Evolutionary conservation across 1,139 yeast genomes (phyloP), one percentile per base, ranked within the genome.

Genomic region (Candida tunisiensis): DNA sequence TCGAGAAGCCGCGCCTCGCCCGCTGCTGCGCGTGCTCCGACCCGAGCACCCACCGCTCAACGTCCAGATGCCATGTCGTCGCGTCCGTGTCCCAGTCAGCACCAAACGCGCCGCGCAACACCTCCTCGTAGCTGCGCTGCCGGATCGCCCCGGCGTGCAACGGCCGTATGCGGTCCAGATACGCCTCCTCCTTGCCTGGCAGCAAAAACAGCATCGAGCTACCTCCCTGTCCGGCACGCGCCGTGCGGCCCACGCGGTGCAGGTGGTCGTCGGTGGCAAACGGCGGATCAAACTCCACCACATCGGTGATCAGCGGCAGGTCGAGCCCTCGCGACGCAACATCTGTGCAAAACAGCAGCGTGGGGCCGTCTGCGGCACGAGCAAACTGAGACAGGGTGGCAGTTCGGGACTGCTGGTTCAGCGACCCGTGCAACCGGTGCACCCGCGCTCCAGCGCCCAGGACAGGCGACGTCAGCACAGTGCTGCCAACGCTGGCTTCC

Each of bases 241-340:
- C 96, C 1, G 96, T 85, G 57, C 98, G 69, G 25, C 98, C 98
- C 21, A 83, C 83, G 39, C 98, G 65, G 49, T 88, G 98, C 20
- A 88, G 73, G 43, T 88, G 92, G 44, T 91, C 98, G 41, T 88
- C 79, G 0, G 91, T 65, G 0, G 93, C 74, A 33, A 77, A 69
- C n/a, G 98, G 96, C 29, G 91, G 61, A 43, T 88, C 98, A 45
- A 82, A 88, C 47, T 88, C 93, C 25, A 88, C 52, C 12, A 88
- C 94, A 37, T 74, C 70, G 15, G 73, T 64, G 29, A 88, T 73
- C 6, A 71, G 62, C 4, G 67, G 60, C 21, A 88, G 61, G 56
- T 85, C 94, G 24, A 88, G 65, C 51, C 98, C 98, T 53, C 98
- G 72, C 8, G 96, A 79, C 38, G 92, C 83, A 40, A 88, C 71